phyloP scores from a whole-genome alignment of 441 rosid genomes.

The Aquilaria agallochum region DNA sequence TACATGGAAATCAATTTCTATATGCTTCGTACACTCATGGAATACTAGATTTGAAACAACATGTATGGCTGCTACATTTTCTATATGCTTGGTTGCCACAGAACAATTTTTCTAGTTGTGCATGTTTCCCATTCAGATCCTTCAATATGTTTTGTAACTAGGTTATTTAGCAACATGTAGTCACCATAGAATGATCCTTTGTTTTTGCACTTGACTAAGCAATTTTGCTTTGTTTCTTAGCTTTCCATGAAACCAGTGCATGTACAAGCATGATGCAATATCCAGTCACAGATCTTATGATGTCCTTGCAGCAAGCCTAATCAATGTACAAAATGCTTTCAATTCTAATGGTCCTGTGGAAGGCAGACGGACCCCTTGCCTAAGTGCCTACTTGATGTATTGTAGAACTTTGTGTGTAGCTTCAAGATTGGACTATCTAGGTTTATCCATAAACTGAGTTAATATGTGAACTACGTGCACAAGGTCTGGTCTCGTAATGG shows the following conservation, averaged over 20 bases:
- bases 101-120: too few relatives aligned
- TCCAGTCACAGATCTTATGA: not conserved
- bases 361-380: not conserved
- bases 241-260: not conserved
- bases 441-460: too few relatives aligned
- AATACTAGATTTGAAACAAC: too few relatives aligned
- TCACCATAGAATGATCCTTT: not conserved
- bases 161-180: too few relatives aligned
- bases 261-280: not conserved
- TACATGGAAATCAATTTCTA: not conserved
- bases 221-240: not conserved
- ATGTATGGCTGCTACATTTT: too few relatives aligned
- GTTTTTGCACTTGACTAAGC: not conserved
- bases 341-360: not conserved
- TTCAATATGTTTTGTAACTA: too few relatives aligned
- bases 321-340: not conserved
- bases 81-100: too few relatives aligned
- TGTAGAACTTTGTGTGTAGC: not conserved
- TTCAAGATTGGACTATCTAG: too few relatives aligned
- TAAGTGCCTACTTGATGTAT: not conserved
- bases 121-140: too few relatives aligned
- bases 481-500: not conserved
- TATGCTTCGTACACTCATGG: too few relatives aligned
- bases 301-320: not conserved
- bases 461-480: too few relatives aligned